phyloP scores from a whole-genome alignment of 768 basidiomycete species.

The Russula compacta region DNA sequence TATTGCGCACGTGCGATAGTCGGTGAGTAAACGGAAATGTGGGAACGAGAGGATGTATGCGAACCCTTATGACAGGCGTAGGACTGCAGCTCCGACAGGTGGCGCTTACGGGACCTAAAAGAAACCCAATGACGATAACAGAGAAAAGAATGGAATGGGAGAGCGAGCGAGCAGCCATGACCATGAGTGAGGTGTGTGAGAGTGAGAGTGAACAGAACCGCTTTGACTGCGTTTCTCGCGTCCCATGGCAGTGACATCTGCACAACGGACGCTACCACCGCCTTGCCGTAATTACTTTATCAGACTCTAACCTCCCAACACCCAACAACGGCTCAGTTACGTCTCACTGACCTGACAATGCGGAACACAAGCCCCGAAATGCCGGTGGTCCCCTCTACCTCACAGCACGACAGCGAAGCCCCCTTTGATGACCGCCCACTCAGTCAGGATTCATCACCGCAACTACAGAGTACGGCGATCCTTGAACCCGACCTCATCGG shows the following conservation, averaged over 20 bases:
- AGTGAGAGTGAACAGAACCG: no score
- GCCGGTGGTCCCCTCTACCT: neutral
- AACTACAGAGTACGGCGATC: neutral
- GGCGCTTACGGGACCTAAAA: constrained; percentile 1
- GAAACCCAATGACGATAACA: neutral
- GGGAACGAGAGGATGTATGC: neutral
- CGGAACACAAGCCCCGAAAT: neutral
- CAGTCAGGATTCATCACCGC: neutral
- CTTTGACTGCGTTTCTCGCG: neutral
- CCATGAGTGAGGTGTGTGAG: neutral
- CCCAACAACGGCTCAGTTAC: no score
- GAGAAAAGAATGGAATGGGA: constrained; percentile 14
- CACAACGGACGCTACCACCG: no score
- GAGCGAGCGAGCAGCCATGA: constrained; percentile 1
- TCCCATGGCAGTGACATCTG: neutral
- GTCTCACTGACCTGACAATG: neutral
- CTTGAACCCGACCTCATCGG: neutral
- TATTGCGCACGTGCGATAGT: constrained; percentile 21
- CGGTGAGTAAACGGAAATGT: constrained; percentile 10
- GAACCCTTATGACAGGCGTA: constrained; percentile 15
- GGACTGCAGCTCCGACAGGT: neutral
- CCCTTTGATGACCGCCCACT: neutral
- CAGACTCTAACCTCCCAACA: neutral
- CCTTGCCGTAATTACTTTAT: neutral
- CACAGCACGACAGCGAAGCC: neutral